Conservation (phyloP, 306 rosid genomes). For the Lotus japonicus region DNA sequence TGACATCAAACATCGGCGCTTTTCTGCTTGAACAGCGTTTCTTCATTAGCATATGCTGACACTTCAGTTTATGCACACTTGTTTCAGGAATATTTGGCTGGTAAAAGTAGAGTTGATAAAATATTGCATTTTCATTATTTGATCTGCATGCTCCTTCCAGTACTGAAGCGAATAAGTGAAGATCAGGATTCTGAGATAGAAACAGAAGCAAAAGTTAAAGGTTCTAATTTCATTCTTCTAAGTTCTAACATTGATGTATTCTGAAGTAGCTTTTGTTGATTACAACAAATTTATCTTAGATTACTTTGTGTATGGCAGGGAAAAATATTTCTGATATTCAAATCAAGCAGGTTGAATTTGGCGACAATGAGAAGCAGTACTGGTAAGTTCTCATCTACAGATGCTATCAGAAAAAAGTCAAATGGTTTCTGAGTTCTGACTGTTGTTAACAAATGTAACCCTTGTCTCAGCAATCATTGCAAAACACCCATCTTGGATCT, state of each 20-base stretch:
- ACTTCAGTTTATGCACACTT: conserved; percentile 19
- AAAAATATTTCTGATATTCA: conserved; percentile 49
- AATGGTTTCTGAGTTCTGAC: not conserved
- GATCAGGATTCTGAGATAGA: conserved; percentile 59
- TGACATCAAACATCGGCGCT: conserved; percentile 48
- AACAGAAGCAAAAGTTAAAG: conserved; percentile 62
- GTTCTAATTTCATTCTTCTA: conserved; percentile 29
- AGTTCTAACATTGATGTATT: conserved; percentile 2
- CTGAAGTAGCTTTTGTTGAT: conserved; percentile 13
- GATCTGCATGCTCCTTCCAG: conserved; percentile 88
- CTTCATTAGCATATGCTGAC: conserved; percentile 25
- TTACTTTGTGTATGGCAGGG: conserved; percentile 40
- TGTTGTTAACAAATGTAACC: conserved; percentile 26
- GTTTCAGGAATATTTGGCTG: conserved; percentile 56
- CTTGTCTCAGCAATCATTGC: conserved; percentile 73
- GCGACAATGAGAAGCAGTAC: conserved; percentile 40
- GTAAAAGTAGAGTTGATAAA: conserved; percentile 56
- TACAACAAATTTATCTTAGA: conserved; percentile 1
- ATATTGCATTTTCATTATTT: conserved; percentile 72
- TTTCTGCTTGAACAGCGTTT: conserved; percentile 18
- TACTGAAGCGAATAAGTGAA: conserved; percentile 60
- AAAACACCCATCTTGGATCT: conserved; percentile 64
- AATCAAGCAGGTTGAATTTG: conserved; percentile 59
- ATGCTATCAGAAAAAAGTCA: conserved; percentile 15
- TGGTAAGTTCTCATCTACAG: conserved; percentile 41